Evolutionary conservation across 371 early-diverging fungal species (phyloP).

Genomic region (Syncephalastrum contaminatum): DNA sequence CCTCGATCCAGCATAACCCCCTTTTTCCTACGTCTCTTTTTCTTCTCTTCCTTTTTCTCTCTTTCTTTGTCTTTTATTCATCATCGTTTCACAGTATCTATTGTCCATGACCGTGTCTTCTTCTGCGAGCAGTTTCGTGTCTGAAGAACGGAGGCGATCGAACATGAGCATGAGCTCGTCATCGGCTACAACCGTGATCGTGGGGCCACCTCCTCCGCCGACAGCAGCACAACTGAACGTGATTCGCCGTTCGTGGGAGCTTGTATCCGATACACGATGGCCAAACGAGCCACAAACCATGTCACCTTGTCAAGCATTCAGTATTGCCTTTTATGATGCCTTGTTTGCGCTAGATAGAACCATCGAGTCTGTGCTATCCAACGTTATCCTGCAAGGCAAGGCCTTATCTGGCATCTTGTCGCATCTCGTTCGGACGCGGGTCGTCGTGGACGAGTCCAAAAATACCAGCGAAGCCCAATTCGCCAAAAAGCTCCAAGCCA

Average conservation of each 20-base stretch:
- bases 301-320: constrained; percentile 30
- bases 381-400: constrained; percentile 30
- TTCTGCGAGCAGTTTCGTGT: too few species aligned
- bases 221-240: constrained; percentile 24
- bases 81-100: too few species aligned
- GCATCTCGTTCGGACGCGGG: constrained; percentile 19
- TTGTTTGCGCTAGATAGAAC: constrained; percentile 26
- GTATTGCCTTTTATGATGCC: constrained; percentile 27
- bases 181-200: too few species aligned
- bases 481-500: constrained; percentile 17
- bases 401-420: constrained; percentile 35
- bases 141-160: too few species aligned
- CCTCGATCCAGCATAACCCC: too few species aligned
- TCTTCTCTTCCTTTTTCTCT: too few species aligned
- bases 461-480: not conserved
- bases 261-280: constrained; percentile 19
- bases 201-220: constrained; percentile 14
- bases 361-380: constrained; percentile 18
- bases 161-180: too few species aligned
- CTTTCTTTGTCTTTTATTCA: too few species aligned
- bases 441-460: constrained; percentile 4
- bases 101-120: too few species aligned
- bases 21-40: too few species aligned
- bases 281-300: constrained; percentile 18
- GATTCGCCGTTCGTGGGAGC: constrained; percentile 29